Evolutionary conservation across 116 monocot species (phyloP).

Genomic region (Posidonia oceanica): DNA sequence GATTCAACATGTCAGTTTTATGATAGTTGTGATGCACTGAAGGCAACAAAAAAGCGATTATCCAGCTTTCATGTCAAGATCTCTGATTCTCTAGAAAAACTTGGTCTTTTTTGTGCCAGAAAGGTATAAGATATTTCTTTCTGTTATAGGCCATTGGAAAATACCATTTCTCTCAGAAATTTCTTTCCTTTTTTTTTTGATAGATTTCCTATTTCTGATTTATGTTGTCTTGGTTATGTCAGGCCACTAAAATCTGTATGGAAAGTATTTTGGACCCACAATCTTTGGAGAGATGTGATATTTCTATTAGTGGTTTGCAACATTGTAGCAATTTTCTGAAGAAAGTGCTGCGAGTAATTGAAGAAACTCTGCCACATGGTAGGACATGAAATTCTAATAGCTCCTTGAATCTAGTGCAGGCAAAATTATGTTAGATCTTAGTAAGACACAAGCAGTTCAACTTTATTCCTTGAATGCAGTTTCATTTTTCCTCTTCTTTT

Average conservation of each 20-base stretch:
- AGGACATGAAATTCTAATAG: not conserved
- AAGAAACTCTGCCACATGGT: conserved; percentile 43
- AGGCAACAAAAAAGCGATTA: conserved; percentile 27
- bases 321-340: conserved; percentile 35
- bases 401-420: not conserved
- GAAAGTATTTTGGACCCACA: conserved; percentile 23
- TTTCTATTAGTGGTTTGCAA: conserved; percentile 11
- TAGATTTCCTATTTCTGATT: not conserved
- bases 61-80: conserved; percentile 45
- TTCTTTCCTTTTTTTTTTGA: not conserved
- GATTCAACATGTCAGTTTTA: conserved; percentile 21
- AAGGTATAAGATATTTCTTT: conserved; percentile 37
- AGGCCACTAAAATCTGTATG: conserved; percentile 65
- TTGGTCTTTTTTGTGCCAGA: conserved; percentile 60
- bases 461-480: too few relatives aligned
- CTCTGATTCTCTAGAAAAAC: conserved; percentile 60
- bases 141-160: not conserved
- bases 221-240: conserved; percentile 1
- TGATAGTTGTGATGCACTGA: conserved; percentile 32
- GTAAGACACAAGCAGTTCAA: too few relatives aligned
- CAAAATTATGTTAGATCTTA: too few relatives aligned
- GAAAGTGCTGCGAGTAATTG: conserved; percentile 34
- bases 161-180: not conserved
- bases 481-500: too few relatives aligned
- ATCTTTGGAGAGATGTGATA: conserved; percentile 11